phyloP scores from a whole-genome alignment of 2,329 filamentous ascomycete species.

The Stemphylium beticola region DNA sequence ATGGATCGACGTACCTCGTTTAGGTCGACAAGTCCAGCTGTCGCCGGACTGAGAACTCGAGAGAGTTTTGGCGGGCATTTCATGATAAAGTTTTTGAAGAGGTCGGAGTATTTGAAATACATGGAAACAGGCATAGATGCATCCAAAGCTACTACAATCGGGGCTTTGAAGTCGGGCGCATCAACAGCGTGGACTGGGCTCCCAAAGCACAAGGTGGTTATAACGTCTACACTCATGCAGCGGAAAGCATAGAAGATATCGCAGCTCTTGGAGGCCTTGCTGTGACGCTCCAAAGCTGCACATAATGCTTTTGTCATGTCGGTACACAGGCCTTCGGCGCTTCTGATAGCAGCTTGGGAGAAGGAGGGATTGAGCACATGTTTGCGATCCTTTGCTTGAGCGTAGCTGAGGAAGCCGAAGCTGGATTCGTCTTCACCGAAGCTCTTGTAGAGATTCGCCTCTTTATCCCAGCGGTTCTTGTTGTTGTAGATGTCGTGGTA shows the following conservation, averaged over 20 bases:
- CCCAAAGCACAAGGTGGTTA: conserved; percentile 51
- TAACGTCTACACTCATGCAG: conserved; percentile 32
- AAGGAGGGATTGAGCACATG: conserved; percentile 53
- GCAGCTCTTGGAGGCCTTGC: conserved; percentile 20
- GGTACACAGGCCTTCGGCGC: conserved; percentile 46
- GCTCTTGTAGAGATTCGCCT: conserved; percentile 47
- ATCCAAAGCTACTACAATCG: conserved; percentile 53
- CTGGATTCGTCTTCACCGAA: conserved; percentile 53
- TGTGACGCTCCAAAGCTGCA: conserved; percentile 35
- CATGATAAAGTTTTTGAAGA: conserved; percentile 47
- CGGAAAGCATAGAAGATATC: conserved; percentile 37
- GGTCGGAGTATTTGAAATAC: conserved; percentile 50
- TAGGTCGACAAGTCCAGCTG: conserved; percentile 48
- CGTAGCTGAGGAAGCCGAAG: conserved; percentile 51
- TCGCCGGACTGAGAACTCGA: conserved; percentile 45
- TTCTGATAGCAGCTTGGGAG: conserved; percentile 48
- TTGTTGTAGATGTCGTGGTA: conserved; percentile 55
- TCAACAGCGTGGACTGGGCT: conserved; percentile 49
- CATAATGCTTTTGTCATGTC: conserved; percentile 46
- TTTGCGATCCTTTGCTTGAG: conserved; percentile 50
- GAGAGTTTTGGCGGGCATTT: conserved; percentile 48
- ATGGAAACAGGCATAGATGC: conserved; percentile 43
- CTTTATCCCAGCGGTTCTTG: conserved; percentile 53
- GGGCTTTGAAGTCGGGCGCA: conserved; percentile 49
- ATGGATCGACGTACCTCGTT: conserved; percentile 29